A percentile compares a stretch with the other conserved stretches of the same genome.
Evolutionary conservation across 2,329 filamentous ascomycete species (phyloP).

Genomic region (Cytospora mali): DNA sequence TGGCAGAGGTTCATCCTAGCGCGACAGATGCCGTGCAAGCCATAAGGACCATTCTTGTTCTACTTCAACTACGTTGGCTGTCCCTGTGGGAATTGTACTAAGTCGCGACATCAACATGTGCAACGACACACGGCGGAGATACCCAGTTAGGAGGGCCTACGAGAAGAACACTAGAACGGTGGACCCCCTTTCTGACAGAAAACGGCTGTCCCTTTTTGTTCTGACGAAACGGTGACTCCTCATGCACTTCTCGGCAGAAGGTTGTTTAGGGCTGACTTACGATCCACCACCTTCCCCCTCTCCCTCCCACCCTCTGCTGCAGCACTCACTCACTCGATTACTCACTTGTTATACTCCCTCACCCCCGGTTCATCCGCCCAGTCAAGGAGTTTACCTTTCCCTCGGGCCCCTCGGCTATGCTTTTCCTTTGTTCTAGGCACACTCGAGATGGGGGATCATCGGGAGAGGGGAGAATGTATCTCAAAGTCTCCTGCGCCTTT

Average conservation of each 20-base stretch:
- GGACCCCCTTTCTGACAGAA: not conserved
- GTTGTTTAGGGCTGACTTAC: conserved; percentile 20
- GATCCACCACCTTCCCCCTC: not conserved
- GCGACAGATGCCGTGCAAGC: not conserved
- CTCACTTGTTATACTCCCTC: not conserved
- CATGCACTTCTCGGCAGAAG: conserved; percentile 16
- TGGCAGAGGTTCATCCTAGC: not conserved
- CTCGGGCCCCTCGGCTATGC: conserved; percentile 13
- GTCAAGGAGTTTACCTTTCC: conserved; percentile 19
- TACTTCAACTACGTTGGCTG: not conserved
- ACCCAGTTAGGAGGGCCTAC: not conserved
- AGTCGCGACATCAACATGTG: not conserved
- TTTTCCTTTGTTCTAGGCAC: conserved; percentile 1
- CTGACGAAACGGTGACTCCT: conserved; percentile 9
- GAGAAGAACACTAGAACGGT: not conserved
- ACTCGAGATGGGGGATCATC: not conserved
- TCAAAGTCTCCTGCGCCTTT: not conserved
- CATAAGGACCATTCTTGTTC: not conserved
- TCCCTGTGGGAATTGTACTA: not conserved
- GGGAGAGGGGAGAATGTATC: not conserved
- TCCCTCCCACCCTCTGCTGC: not conserved
- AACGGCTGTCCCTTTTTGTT: not conserved
- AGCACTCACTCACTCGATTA: not conserved
- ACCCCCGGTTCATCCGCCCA: conserved; percentile 1
- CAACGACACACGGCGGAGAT: not conserved